A percentile compares a stretch with the other conserved stretches of the same genome.
phyloP scores from a whole-genome alignment of 2,329 filamentous ascomycete genomes.

The Fusarium continuum region DNA sequence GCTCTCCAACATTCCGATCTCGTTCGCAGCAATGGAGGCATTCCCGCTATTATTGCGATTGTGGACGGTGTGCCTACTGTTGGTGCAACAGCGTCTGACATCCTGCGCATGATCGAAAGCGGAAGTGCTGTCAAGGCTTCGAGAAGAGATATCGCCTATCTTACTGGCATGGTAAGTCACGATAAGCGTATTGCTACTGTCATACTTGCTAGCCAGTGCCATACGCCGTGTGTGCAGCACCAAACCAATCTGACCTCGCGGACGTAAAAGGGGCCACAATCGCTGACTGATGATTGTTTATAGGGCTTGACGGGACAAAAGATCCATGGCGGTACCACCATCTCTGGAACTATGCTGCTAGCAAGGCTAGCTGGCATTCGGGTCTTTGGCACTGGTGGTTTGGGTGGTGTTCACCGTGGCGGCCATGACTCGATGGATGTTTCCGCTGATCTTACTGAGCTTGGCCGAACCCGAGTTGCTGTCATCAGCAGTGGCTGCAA shows the following conservation, averaged over 20 bases:
- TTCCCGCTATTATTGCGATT: slow-evolving; percentile 92
- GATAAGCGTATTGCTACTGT: neutral
- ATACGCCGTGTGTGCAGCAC: neutral
- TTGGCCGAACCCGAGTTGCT: slow-evolving; percentile 87
- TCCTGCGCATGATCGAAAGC: slow-evolving; percentile 74
- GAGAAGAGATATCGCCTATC: slow-evolving; percentile 83
- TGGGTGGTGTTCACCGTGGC: slow-evolving; percentile 93
- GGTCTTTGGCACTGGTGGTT: slow-evolving; percentile 92
- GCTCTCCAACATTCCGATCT: slow-evolving; percentile 85
- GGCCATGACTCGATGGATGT: slow-evolving; percentile 90
- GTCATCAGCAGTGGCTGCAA: slow-evolving; percentile 94
- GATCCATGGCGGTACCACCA: slow-evolving; percentile 89
- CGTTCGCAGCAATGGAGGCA: slow-evolving; percentile 80
- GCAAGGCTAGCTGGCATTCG: slow-evolving; percentile 87
- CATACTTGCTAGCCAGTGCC: neutral
- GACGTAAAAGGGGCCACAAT: neutral
- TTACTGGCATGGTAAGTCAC: slow-evolving; percentile 74
- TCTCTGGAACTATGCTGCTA: slow-evolving; percentile 91
- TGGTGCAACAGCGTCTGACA: slow-evolving; percentile 76
- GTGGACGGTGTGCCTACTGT: slow-evolving; percentile 84
- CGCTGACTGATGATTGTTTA: slow-evolving; percentile 14
- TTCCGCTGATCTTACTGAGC: slow-evolving; percentile 92
- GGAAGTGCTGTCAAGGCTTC: slow-evolving; percentile 84
- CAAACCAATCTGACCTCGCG: neutral
- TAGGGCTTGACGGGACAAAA: slow-evolving; percentile 57